Evolutionary conservation across 345 rosid genomes (phyloP).

Genomic region (Syzygium grande): DNA sequence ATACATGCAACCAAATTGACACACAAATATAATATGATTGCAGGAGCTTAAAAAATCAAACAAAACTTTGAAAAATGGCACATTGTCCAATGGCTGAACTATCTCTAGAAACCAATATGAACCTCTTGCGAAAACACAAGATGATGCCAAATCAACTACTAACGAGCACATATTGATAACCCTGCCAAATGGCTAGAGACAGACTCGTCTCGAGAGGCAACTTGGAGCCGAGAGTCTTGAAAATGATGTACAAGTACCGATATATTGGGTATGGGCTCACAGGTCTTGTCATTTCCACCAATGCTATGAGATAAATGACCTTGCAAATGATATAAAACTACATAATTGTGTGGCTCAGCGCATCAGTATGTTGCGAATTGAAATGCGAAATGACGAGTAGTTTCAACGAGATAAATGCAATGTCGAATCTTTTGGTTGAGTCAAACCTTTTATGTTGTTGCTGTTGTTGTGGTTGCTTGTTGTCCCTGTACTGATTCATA

Average conservation of each 20-base stretch:
- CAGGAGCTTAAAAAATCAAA: not conserved
- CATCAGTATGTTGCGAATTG: not conserved
- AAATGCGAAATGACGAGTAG: not conserved
- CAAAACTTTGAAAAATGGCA: not conserved
- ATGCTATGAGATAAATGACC: not conserved
- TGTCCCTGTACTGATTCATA: not conserved
- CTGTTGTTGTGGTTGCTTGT: not conserved
- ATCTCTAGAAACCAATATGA: accelerated
- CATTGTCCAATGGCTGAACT: not conserved
- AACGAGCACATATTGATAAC: not conserved
- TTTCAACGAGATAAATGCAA: too few species aligned
- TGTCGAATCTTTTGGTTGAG: not conserved
- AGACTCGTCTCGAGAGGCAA: accelerated
- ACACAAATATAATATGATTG: not conserved
- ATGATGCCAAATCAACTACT: not conserved
- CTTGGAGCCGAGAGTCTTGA: not conserved
- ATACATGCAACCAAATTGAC: not conserved
- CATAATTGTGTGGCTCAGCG: not conserved
- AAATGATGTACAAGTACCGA: not conserved
- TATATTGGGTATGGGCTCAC: not conserved
- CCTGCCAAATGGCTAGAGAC: not conserved
- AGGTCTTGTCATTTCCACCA: not conserved
- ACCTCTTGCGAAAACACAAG: not conserved
- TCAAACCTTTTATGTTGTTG: too few species aligned
- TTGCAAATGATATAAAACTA: not conserved